Base-by-base conservation (phyloP, 177 flowering plant genomes). In the Telopea speciosissima region DNA sequence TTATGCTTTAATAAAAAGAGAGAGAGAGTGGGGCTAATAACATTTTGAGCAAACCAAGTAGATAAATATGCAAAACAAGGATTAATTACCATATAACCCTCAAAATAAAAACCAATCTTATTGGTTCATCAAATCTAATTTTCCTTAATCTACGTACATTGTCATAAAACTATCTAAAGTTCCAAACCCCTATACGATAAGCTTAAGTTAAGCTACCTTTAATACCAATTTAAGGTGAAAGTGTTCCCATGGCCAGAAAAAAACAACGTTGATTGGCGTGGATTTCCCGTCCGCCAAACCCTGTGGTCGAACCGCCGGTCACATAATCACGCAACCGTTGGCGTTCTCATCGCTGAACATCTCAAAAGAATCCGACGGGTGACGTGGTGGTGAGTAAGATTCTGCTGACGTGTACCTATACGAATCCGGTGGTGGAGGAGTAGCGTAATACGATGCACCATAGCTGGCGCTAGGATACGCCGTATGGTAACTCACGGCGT, bases 331-430 rank as follows among this genome's bases (percentile, higher is more conserved):
- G 68, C 95, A 90, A 45, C 83, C 86, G 73, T 81, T 83, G 5
- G 87, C 81, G 62, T 88, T 83, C 70, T 87, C 91, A 70, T 88
- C 92, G 72, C 87, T 83, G 65, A 85, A 83, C 62, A 83, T 72
- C 71, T 80, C 81, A 62, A 80, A 75, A 11, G 85, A 75, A 64
- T 79, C 79, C 33, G 75, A 69, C 16, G 83, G 75, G 5, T 56
- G 70, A 5, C 22, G 22, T n/a, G 49, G n/a, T 9, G 11, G 16
- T 49, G 56, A 17, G 62, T 31, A 54, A 24, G 62, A 33, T 40
- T 71, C 65, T 0, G 62, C 23, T 25, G 65, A 49, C 65, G 74
- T 24, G 52, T 70, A 76, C 62, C 71, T 65, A 72, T 79, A 85
- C 45, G n/a, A n/a, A n/a, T n/a, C n/a, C n/a, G n/a, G n/a, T n/a